phyloP scores from a whole-genome alignment of 75 land plant genomes.

The Selaginella tamariscina region DNA sequence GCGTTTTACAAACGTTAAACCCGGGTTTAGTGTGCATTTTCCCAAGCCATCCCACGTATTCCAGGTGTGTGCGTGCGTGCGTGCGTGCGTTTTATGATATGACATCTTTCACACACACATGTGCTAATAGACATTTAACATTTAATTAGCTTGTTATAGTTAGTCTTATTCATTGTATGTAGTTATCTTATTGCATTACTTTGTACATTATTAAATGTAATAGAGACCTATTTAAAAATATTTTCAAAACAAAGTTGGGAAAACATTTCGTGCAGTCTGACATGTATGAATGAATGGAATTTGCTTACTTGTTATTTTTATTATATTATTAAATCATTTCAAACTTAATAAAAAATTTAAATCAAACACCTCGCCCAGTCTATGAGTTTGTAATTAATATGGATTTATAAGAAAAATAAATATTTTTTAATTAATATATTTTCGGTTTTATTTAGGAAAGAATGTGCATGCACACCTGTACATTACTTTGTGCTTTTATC shows the following conservation, averaged over 20 bases:
- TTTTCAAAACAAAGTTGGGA: not conserved
- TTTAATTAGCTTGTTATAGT: no score
- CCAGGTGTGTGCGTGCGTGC: no score
- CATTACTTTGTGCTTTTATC: constrained; percentile 64
- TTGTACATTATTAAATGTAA: no score
- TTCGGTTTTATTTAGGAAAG: constrained; percentile 33
- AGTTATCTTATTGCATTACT: no score
- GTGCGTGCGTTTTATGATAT: no score
- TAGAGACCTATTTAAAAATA: no score
- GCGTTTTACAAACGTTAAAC: not conserved
- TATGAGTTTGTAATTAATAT: constrained; percentile 11
- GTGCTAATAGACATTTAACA: no score
- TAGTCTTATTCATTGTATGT: no score
- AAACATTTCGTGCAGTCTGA: not conserved
- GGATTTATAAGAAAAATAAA: no score
- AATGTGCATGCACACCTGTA: constrained; percentile 70
- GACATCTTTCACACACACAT: no score
- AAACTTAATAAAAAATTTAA: not conserved
- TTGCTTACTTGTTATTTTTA: not conserved
- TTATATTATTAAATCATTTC: not conserved
- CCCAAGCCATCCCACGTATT: not conserved
- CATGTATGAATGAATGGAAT: no score
- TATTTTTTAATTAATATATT: not conserved
- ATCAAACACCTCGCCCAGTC: not conserved
- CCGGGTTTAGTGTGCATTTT: not conserved